Evolutionary conservation across 805 yeast genomes (phyloP).

Genomic region (Suhomyces emberorum): DNA sequence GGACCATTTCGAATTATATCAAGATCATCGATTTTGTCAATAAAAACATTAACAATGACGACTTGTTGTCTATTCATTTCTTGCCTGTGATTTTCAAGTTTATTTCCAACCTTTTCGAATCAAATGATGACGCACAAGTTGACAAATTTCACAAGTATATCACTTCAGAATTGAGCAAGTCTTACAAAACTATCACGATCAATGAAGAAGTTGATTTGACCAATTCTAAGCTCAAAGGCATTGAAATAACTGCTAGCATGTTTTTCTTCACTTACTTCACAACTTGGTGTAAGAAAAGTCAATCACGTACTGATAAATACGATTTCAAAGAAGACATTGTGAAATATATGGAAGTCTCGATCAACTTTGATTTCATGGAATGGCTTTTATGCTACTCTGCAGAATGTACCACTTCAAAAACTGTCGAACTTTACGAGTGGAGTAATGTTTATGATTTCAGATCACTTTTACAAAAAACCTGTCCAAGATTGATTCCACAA

Average conservation of each 20-base stretch:
- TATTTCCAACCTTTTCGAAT: constrained; percentile 40
- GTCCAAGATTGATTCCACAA: constrained; percentile 54
- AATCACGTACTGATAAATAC: constrained; percentile 38
- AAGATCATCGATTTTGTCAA: constrained; percentile 44
- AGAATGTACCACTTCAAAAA: constrained; percentile 44
- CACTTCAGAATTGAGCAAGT: constrained; percentile 28
- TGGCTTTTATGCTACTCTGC: constrained; percentile 60
- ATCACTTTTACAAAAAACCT: constrained; percentile 60
- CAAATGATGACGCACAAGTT: constrained; percentile 33
- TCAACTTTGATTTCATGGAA: constrained; percentile 68
- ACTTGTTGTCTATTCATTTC: constrained; percentile 60
- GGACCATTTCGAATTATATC: constrained; percentile 30
- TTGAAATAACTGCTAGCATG: constrained; percentile 43
- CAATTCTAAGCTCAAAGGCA: constrained; percentile 28
- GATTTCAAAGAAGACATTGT: constrained; percentile 58
- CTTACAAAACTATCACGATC: constrained; percentile 18
- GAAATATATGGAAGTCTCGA: constrained; percentile 54
- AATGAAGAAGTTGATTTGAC: constrained; percentile 29
- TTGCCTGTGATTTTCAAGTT: constrained; percentile 56
- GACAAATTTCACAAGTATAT: constrained; percentile 39
- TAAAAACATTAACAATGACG: constrained; percentile 51
- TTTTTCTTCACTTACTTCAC: constrained; percentile 58
- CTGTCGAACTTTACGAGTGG: constrained; percentile 35
- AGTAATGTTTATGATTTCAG: constrained; percentile 63
- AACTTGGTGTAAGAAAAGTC: constrained; percentile 61